A percentile compares a stretch with the other conserved stretches of the same genome.
phyloP scores from a whole-genome alignment of 768 basidiomycete genomes.

The Leccinum variicolor region DNA sequence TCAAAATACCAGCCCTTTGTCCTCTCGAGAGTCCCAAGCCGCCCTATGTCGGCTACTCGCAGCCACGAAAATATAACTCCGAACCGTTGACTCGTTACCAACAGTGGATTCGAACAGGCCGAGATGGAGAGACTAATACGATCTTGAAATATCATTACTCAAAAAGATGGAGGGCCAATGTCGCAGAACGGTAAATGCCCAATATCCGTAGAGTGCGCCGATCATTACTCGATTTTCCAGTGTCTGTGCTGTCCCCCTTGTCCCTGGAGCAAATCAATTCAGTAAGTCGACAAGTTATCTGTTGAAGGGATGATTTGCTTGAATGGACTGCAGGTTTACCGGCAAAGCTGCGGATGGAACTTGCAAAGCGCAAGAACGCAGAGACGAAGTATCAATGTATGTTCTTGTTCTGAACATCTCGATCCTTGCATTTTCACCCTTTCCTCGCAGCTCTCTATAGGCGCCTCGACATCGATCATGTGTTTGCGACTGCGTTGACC shows the following conservation, averaged over 20 bases:
- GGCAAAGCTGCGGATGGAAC: conserved; percentile 34
- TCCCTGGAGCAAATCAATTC: conserved; percentile 46
- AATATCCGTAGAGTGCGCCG: not conserved
- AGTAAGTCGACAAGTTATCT: conserved; percentile 33
- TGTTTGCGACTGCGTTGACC: conserved; percentile 68
- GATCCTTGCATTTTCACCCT: conserved; percentile 3
- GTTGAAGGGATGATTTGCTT: not conserved
- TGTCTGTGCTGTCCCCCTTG: conserved; percentile 53
- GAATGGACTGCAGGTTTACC: conserved; percentile 40
- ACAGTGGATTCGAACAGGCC: conserved; percentile 33
- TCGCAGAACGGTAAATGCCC: conserved; percentile 51
- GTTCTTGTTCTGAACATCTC: conserved; percentile 1
- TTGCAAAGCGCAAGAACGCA: conserved; percentile 26
- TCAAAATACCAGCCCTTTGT: conserved; percentile 45
- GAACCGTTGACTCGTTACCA: conserved; percentile 46
- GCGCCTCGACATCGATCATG: conserved; percentile 47
- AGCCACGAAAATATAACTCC: conserved; percentile 40
- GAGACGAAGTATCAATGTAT: conserved; percentile 28
- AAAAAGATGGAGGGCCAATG: conserved; percentile 31
- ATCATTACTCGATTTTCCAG: conserved; percentile 27
- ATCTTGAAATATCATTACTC: conserved; percentile 59
- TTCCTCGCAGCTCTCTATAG: conserved; percentile 47
- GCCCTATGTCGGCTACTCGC: conserved; percentile 44
- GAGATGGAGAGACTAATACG: conserved; percentile 17
- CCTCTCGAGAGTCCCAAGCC: conserved; percentile 29